phyloP scores from a whole-genome alignment of 1,284 basidiomycete genomes.

The Ceratobasidium theobromae region DNA sequence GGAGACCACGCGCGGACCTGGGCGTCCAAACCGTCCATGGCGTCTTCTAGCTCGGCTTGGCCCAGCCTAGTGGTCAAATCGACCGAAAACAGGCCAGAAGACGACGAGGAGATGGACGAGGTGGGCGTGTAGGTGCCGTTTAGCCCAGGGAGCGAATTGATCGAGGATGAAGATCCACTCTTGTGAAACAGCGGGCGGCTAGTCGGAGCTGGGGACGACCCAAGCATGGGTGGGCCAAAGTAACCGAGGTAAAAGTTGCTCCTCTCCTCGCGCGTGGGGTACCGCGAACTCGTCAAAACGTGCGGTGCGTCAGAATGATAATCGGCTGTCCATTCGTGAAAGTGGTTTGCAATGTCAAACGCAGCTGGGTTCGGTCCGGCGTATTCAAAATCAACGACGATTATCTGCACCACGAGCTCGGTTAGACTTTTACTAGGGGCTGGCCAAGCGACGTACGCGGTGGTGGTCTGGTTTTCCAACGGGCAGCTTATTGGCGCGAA shows the following conservation, averaged over 20 bases:
- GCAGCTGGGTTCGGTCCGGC: conserved; percentile 85
- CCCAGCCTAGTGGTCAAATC: neutral
- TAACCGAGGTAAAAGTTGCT: conserved; percentile 84
- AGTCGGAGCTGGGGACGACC: conserved; percentile 41
- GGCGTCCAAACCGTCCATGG: conserved; percentile 57
- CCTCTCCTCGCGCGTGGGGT: conserved; percentile 74
- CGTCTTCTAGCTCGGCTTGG: conserved; percentile 40
- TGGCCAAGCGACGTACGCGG: conserved; percentile 38
- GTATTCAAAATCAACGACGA: conserved; percentile 96
- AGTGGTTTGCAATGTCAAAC: conserved; percentile 95
- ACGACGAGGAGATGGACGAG: neutral
- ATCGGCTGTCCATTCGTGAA: conserved; percentile 92
- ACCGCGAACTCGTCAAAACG: conserved; percentile 63
- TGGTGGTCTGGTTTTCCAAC: conserved; percentile 48
- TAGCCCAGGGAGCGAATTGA: neutral
- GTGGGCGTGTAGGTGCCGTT: neutral
- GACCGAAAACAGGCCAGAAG: neutral
- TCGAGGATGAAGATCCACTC: neutral
- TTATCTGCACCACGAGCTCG: conserved; percentile 56
- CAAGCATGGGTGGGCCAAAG: conserved; percentile 52
- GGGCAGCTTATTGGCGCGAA: conserved; percentile 63
- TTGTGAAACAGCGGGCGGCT: conserved; percentile 40
- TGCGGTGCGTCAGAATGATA: conserved; percentile 78
- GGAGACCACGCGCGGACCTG: conserved; percentile 86
- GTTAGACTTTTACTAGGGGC: neutral